phyloP scores from a whole-genome alignment of 768 basidiomycete species.

The Termitomyces sp. region DNA sequence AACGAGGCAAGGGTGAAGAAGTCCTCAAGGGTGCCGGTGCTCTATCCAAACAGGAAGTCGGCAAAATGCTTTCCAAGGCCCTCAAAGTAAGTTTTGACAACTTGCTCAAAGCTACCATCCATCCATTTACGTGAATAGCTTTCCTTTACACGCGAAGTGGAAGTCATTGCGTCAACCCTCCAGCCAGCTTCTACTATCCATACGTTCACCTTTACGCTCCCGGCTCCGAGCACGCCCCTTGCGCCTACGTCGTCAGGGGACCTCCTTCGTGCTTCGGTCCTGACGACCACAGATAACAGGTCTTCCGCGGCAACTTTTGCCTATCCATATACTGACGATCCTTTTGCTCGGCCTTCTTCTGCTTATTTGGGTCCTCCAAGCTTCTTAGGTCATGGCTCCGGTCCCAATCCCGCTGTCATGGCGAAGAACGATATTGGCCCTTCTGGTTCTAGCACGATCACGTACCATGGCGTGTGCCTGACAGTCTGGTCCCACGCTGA shows the following conservation, averaged over 20 bases:
- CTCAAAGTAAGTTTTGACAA: slow-evolving; percentile 57
- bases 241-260: slow-evolving; percentile 71
- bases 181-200: slow-evolving; percentile 92
- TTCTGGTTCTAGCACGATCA: slow-evolving; percentile 42
- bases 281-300: slow-evolving; percentile 56
- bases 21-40: slow-evolving; percentile 72
- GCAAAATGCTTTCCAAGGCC: slow-evolving; percentile 86
- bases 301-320: slow-evolving; percentile 68
- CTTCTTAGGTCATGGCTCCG: slow-evolving; percentile 44
- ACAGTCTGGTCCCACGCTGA: slow-evolving; percentile 97
- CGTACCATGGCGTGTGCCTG: slow-evolving; percentile 88
- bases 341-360: slow-evolving; percentile 74
- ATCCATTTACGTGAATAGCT: slow-evolving; percentile 40
- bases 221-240: slow-evolving; percentile 68
- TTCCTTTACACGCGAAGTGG: slow-evolving; percentile 87
- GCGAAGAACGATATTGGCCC: slow-evolving; percentile 25
- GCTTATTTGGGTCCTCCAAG: slow-evolving; percentile 78
- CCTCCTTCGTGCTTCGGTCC: slow-evolving; percentile 67
- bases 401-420: slow-evolving; percentile 25
- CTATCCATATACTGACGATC: slow-evolving; percentile 72
- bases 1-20: slow-evolving; percentile 57
- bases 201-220: slow-evolving; percentile 84
- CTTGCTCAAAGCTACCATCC: not conserved
- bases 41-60: slow-evolving; percentile 80
- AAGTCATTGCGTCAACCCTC: slow-evolving; percentile 91